Conservation (phyloP, 2,329 filamentous ascomycete genomes). For the Fusarium euwallaceae region DNA sequence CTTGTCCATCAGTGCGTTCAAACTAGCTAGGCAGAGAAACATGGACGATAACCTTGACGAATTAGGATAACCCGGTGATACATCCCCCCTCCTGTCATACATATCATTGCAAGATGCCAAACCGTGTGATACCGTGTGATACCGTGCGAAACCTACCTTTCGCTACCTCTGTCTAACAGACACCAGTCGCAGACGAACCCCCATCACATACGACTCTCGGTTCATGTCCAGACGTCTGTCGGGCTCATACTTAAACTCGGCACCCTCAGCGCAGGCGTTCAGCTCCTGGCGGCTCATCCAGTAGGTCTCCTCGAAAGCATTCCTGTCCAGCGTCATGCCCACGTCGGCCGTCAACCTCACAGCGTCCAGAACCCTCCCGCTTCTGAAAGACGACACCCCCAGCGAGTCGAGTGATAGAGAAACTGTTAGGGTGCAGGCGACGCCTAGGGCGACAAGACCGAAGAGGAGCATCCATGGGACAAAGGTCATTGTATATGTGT, state of each 20-base stretch:
- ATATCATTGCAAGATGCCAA: not conserved
- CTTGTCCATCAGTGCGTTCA: not conserved
- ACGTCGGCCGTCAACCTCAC: conserved; percentile 32
- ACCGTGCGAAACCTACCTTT: not conserved
- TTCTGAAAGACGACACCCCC: conserved; percentile 24
- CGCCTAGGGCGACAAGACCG: conserved; percentile 20
- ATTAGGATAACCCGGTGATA: not conserved
- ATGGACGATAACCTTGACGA: not conserved
- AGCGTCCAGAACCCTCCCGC: conserved; percentile 19
- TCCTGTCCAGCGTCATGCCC: conserved; percentile 27
- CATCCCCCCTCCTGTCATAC: no score
- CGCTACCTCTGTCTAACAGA: not conserved
- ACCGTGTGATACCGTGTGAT: not conserved
- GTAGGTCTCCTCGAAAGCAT: conserved; percentile 24
- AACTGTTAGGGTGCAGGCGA: conserved; percentile 20
- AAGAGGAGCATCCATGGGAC: conserved; percentile 31
- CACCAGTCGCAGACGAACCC: conserved; percentile 24
- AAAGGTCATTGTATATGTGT: conserved; percentile 31
- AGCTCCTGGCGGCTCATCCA: conserved; percentile 17
- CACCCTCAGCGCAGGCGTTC: conserved; percentile 19
- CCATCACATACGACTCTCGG: conserved; percentile 9
- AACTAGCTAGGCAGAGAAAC: not conserved
- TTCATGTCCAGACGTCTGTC: conserved; percentile 1
- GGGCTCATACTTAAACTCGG: conserved; percentile 20
- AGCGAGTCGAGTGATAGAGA: conserved; percentile 25